Base-by-base conservation (phyloP, 148 eudicot species). In the Polygonum maritimum region DNA sequence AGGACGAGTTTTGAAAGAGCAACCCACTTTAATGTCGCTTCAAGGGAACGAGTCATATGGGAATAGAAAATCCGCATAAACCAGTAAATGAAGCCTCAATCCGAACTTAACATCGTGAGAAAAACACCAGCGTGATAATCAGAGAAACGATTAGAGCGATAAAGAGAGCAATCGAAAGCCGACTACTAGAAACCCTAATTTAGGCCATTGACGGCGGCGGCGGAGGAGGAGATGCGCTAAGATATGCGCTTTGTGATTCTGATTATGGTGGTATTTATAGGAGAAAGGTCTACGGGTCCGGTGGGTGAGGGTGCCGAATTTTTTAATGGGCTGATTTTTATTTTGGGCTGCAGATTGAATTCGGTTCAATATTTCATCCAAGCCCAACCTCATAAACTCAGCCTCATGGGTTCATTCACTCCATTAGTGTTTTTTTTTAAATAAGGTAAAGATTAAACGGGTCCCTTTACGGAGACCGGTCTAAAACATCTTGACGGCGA, bases 21-120 rank as follows among this genome's bases (percentile, higher is more conserved):
- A 87, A 75, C 89, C 86, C 89, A 40, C 54, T 77, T 75, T 11
- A 0, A 39, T 89, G 1, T 89, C 51, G 93, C 93, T 89, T 89
- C 93, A 82, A 89, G 93, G 93, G 93, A 89, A 89, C 91, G 93
- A 86, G 93, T 87, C 88, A 77, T 67, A 73, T 83, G 84, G 84
- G 85, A 84, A 89, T 79, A 21, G 71, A 79, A n/a, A 41, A 67
- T 78, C 84, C 86, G 55, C 86, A 84, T 84, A 79, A 84, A 84
- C 86, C 86, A 81, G 80, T 78, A 79, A 79, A 79, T 84, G 86
- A 84, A 84, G 86, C 84, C n/a, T 72, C 31, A 3, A n/a, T 22
- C 1, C 18, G 14, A 79, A n/a, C 10, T n/a, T 26, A 40, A 45
- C 0, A 39, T 35, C 21, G 33, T 38, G 18, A 44, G 2, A n/a